These are phyloP conservation scores for Rhynchospora pubera DNA, from an alignment of 176 grass and related monocot species.

Conservation along the genomic window DNA sequence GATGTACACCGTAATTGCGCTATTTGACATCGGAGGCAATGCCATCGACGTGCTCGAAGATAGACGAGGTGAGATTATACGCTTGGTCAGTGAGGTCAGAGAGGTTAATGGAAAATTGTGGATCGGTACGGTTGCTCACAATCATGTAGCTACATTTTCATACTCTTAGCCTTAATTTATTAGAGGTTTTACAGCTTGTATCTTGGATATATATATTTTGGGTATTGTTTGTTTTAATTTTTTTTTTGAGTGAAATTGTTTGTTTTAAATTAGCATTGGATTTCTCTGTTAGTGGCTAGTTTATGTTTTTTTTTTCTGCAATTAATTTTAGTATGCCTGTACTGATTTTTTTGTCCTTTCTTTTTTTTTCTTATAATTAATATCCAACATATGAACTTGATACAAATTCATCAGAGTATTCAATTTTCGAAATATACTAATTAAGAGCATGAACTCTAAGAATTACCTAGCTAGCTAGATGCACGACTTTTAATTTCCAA, in stretches of 20 bases:
- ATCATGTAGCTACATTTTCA: conserved; percentile 67
- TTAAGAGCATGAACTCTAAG: too few species aligned
- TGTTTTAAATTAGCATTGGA: neutral
- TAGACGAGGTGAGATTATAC: conserved; percentile 64
- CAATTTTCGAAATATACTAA: too few species aligned
- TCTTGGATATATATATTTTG: neutral
- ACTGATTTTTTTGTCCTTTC: neutral
- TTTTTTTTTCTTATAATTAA: neutral
- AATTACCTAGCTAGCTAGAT: too few species aligned
- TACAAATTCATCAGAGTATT: too few species aligned
- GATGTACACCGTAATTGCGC: conserved; percentile 70
- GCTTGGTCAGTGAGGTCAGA: conserved; percentile 79
- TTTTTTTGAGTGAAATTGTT: too few species aligned
- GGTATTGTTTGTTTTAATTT: neutral
- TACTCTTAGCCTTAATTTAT: conserved; percentile 30
- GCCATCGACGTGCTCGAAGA: conserved; percentile 75
- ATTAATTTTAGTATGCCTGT: neutral
- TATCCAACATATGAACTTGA: too few species aligned
- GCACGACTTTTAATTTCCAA: too few species aligned
- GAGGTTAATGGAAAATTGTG: conserved; percentile 66
- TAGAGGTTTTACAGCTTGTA: neutral
- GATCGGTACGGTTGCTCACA: conserved; percentile 86
- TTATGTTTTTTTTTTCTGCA: neutral
- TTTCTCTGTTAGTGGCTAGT: neutral
- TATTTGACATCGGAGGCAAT: conserved; percentile 54